Base-by-base conservation (phyloP, 2,329 filamentous ascomycete species). In the Ophiostoma montium region DNA sequence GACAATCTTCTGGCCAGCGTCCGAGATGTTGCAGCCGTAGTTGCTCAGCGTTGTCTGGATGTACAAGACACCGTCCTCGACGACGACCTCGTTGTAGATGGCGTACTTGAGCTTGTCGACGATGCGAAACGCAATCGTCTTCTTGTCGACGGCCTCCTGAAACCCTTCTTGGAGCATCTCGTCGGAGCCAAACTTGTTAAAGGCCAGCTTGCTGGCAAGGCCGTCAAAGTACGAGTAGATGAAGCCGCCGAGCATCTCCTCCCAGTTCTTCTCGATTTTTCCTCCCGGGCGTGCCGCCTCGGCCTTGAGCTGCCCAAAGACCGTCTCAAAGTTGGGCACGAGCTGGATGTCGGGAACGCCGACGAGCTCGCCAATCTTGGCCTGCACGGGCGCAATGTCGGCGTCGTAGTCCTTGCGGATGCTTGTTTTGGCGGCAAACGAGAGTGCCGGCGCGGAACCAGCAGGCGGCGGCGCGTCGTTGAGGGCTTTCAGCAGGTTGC, bases 141-240 rank as follows among this genome's bases (percentile, higher is more conserved):
- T 63, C 54, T 62, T 67, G 10, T 64, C 61, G n/a, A 73, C 58
- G 3, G 60, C 67, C 53, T 76, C 71, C 16, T 68, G 57, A 54
- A 75, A 65, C 4, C 65, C 71, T 57, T 74, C 71, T 49, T 63
- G 65, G 27, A 74, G 59, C 59, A 73, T 61, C 1, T 74, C 71
- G 52, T 76, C 55, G 2, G 16, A 16, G 45, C 35, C 52, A 41
- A 57, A 56, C 45, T 52, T 49, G n/a, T 51, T 27, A 38, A 8
- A 33, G 21, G 51, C 42, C n/a, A 56, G 46, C n/a, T 46, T 61
- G 42, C 58, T 62, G 30, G 58, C 59, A n/a, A 75, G 58, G 1
- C 50, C 47, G 10, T 54, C 50, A 48, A 70, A 72, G 60, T 76
- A 77, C 19, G 55, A 49, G 3, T 58, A 39, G 7, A 65, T 61